Evolutionary conservation across 192 early-diverging fungal genomes (phyloP), one percentile per base, ranked within the genome.

Genomic region (Radiomyces spectabilis): DNA sequence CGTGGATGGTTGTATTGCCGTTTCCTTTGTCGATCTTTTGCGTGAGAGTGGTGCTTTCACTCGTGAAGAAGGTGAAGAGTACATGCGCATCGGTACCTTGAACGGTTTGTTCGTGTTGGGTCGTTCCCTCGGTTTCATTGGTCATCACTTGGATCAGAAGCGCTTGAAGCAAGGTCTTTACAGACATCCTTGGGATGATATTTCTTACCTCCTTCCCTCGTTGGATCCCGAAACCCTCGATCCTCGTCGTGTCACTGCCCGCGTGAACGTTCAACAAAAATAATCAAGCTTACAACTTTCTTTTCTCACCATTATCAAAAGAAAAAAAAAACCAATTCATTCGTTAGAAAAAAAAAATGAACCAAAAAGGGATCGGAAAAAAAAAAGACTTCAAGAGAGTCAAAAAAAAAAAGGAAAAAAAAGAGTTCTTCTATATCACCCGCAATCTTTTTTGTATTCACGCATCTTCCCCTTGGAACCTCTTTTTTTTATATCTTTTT

Each of bases 121-220:
- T 34, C 87, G 95, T 35, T 83, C 83, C 50, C 92, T 96, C 63
- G 95, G 95, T 35, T 98, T 98, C 72, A 95, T 95, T 72, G 95
- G 95, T 31, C 95, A 98, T 63, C 93, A 89, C 69, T 79, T 98
- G 47, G 95, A 98, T 80, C 95, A 98, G 80, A 93, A 92, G 82
- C 75, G 95, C 25, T 80, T 98, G 64, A 98, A 98, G 87, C 95
- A 98, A 72, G 94, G 93, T 24, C 68, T 97, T 61, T 98, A 98
- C 87, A 80, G 94, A 64, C 95, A 97, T 75, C 93, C 94, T 41
- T 94, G 88, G 91, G 95, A 95, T 72, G 93, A 95, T 67, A 95
- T 97, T 58, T 90, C 87, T 48, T 95, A 94, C 72, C 69, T 94
- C n/a, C 65, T 75, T 5, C 77, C 77, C 38, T 52, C 61, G 1